Base-by-base conservation (phyloP, 2,329 filamentous ascomycete species). In the Fusarium siculi region DNA sequence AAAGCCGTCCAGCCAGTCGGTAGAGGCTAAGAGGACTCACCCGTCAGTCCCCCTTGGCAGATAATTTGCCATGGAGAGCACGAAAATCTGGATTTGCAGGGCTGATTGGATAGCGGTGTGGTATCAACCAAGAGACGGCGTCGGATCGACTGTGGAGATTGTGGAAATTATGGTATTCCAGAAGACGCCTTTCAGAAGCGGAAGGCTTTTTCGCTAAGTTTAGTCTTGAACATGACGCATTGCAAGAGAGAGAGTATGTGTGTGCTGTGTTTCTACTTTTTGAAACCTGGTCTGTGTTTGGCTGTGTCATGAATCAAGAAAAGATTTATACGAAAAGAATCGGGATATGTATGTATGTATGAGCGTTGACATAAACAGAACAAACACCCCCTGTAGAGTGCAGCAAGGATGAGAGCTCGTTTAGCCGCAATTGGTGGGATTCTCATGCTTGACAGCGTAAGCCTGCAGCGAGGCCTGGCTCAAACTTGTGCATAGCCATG, bases 51-150 rank as follows among this genome's bases (percentile, higher is more conserved):
- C 50, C 58, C 55, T 43, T 58, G 54, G 56, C 30, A 47, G 42
- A 66, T 64, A 73, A 76, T 74, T 75, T 72, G 64, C 58, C 63
- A 58, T 37, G 32, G 55, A 40, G 47, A 40, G 55, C 57, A 66
- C 39, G 23, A 56, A 58, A 44, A 46, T 50, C 49, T 47, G 69
- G 71, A 70, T 59, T 65, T 74, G 66, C 74, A 76, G 67, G 74
- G 74, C 76, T 76, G 76, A 77, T 77, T 77, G 76, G 75, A 66
- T 67, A 67, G 73, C 68, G 67, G 73, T 72, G 68, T 72, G 75
- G 75, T 73, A 65, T 59, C 59, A 59, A 64, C 63, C 37, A 56
- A 56, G 54, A 70, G 68, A 72, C 59, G 76, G 63, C 73, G 70
- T 52, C 56, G 68, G 62, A 46, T 60, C 47, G 63, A 50, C 30